Evolutionary conservation across 176 grass and related monocot genomes (phyloP).

Genomic region (Oryza australiensis): DNA sequence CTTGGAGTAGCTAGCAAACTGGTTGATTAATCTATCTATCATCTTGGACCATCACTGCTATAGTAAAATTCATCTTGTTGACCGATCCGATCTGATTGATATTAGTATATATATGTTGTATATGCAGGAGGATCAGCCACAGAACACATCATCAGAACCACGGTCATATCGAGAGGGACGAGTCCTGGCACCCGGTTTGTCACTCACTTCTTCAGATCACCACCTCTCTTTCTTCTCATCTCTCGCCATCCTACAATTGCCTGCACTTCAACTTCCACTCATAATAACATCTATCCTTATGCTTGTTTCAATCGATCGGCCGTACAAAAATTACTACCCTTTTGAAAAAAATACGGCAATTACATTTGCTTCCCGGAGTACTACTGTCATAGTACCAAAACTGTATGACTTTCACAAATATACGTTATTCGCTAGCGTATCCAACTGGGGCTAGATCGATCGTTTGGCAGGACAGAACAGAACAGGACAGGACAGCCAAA

Average conservation of each 20-base stretch:
- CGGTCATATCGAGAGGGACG: conserved; percentile 80
- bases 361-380: too few relatives aligned
- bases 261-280: too few relatives aligned
- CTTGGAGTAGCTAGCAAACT: background rate
- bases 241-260: too few relatives aligned
- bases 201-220: background rate
- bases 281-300: too few relatives aligned
- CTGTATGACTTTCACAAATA: background rate
- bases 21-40: too few relatives aligned
- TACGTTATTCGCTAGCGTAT: background rate
- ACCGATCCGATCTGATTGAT: background rate
- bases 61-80: background rate
- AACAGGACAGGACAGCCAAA: background rate
- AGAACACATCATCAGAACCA: conserved; percentile 94
- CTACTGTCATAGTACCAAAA: background rate
- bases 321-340: background rate
- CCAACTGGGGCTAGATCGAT: background rate
- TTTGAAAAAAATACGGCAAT: background rate
- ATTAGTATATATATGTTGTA: too few relatives aligned
- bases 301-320: too few relatives aligned
- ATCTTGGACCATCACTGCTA: background rate
- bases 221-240: background rate
- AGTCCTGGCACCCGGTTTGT: conserved; percentile 92
- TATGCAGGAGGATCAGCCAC: conserved; percentile 91
- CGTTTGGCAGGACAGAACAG: background rate